Evolutionary conservation across 2,329 filamentous ascomycete genomes (phyloP).

Genomic region (Aspergillus persii): DNA sequence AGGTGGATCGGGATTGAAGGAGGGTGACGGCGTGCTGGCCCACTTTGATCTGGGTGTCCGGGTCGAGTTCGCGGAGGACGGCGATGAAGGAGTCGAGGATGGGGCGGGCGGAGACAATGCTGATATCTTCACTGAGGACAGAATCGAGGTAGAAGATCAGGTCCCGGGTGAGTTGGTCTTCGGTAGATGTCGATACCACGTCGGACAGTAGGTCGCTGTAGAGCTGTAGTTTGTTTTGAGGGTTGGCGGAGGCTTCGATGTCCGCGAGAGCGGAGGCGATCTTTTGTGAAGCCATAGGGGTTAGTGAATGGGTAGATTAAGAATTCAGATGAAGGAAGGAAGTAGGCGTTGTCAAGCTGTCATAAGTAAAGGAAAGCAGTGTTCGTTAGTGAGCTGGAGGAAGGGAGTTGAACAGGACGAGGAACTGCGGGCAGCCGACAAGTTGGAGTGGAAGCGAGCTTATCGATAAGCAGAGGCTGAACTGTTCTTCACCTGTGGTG

Average conservation of each 20-base stretch:
- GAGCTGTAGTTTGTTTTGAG: slow-evolving; percentile 52
- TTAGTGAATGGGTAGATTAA: slow-evolving; percentile 35
- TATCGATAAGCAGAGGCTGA: slow-evolving; percentile 24
- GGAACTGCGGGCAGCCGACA: neutral
- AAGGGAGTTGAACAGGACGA: slow-evolving; percentile 2
- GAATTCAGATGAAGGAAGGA: neutral
- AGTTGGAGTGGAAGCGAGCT: slow-evolving; percentile 12
- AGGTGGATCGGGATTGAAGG: slow-evolving; percentile 65
- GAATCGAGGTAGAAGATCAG: slow-evolving; percentile 68
- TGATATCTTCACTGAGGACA: slow-evolving; percentile 66
- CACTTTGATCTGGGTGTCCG: slow-evolving; percentile 69
- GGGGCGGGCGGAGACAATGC: slow-evolving; percentile 71
- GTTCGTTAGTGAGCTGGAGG: neutral
- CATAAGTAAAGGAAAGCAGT: neutral
- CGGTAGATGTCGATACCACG: slow-evolving; percentile 49
- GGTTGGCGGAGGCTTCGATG: slow-evolving; percentile 49
- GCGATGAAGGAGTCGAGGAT: slow-evolving; percentile 70
- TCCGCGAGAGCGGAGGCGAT: slow-evolving; percentile 49
- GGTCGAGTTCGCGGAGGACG: slow-evolving; percentile 51
- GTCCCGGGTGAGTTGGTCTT: slow-evolving; percentile 55
- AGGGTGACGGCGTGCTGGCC: slow-evolving; percentile 69
- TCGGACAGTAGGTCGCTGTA: slow-evolving; percentile 59
- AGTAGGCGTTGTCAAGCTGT: neutral
- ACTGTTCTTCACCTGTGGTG: neutral
- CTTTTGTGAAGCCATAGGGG: slow-evolving; percentile 51